phyloP scores from a whole-genome alignment of 169 alveolate species.

The Eimeria sp. region DNA sequence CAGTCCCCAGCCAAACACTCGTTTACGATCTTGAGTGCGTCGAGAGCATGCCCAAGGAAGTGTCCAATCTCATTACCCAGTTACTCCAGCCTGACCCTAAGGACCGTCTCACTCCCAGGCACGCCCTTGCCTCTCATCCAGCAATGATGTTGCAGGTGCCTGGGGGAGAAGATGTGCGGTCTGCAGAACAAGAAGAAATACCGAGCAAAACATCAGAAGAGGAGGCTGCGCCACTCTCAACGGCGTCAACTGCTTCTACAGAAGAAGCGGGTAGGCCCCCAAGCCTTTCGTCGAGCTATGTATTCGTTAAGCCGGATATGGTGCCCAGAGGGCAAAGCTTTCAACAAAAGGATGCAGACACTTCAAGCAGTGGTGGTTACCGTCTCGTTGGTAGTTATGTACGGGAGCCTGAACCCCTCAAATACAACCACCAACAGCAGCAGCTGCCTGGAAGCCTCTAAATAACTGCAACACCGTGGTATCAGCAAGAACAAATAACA shows the following conservation, averaged over 20 bases:
- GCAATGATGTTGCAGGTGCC: slow-evolving; percentile 1
- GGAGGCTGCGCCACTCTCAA: not conserved
- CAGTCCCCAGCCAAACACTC: not conserved
- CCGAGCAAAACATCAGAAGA: not conserved
- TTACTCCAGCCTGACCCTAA: not conserved
- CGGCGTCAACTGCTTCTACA: slow-evolving; percentile 4
- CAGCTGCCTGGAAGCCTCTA: not conserved
- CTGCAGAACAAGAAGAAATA: not conserved
- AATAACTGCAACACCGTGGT: not conserved
- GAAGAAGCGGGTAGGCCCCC: slow-evolving; percentile 16
- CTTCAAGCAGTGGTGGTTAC: not conserved
- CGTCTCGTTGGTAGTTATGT: slow-evolving; percentile 2
- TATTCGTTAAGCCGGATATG: not conserved
- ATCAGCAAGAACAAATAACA: not conserved
- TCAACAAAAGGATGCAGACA: not conserved
- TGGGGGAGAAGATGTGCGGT: not conserved
- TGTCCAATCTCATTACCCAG: slow-evolving; percentile 12
- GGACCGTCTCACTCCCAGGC: slow-evolving; percentile 45
- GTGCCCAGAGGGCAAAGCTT: not conserved
- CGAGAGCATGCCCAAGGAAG: not conserved
- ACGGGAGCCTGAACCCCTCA: not conserved
- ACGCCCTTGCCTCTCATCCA: slow-evolving; percentile 43
- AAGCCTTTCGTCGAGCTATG: slow-evolving; percentile 24
- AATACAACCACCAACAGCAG: not conserved
- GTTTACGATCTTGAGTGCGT: not conserved